Evolutionary conservation across 129 eudicot genomes (phyloP), one percentile per base, ranked within the genome.

Genomic region (Flaveria linearis): DNA sequence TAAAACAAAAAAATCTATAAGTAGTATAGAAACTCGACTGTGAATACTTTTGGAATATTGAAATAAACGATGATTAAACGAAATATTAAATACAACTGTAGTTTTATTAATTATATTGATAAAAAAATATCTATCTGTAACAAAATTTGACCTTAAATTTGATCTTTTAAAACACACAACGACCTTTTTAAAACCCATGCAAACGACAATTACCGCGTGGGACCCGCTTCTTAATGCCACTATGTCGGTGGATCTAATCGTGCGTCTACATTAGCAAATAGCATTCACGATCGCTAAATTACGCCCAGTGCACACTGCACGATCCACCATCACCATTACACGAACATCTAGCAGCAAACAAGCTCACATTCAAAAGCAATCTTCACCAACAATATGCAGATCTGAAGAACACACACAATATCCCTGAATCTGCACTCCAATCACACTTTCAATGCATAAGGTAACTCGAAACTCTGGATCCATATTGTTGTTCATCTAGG

Each of bases 181-280:
- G 42, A 63, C 53, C 30, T 33, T 2, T 68, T 67, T 39, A 49
- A 30, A 22, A 7, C 12, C 30, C 47, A 16, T 26, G 11, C 63
- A 58, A 56, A 53, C 57, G 52, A 57, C 65, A 9, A 55, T 52
- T 42, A 55, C 78, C 58, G 13, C 68, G 66, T 80, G 78, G 74
- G 63, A 80, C 72, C 77, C 77, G 57, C 42, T 67, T 64, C 62
- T 17, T 65, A 51, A 69, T 28, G 60, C 11, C 58, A 25, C 9
- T 53, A 7, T 46, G 84, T 80, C 84, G 80, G 84, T 74, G 80
- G 84, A 80, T 80, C 84, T 80, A 74, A 45, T 60, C 3, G 10
- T 26, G 17, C 47, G 78, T 33, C 18, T 67, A 80, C 16, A 30
- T 52, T 65, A 80, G 83, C 69, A 20, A 58, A 13, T 12, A 43